These are phyloP conservation scores for Cenchrus fungigraminus DNA, from an alignment of 176 grass and related monocot species.

Conservation along the genomic window DNA sequence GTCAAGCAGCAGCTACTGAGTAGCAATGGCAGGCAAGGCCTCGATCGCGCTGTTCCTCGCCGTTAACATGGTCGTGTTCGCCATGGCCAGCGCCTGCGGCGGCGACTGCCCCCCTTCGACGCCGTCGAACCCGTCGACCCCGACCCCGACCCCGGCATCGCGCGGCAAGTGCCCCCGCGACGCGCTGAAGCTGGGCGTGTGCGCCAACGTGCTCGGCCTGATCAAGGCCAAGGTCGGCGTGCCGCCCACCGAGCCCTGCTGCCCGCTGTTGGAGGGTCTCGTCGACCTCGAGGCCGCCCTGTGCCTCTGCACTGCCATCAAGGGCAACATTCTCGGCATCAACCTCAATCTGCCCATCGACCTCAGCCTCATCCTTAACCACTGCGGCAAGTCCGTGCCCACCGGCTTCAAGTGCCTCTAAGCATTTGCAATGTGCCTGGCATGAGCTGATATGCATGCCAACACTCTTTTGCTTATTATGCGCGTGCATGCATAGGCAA, in stretches of 20 bases:
- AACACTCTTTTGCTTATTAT: background rate
- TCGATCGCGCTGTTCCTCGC: slow-evolving; percentile 38
- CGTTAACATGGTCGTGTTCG: slow-evolving; percentile 43
- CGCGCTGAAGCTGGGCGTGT: slow-evolving; percentile 55
- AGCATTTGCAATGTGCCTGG: background rate
- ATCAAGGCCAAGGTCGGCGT: slow-evolving; percentile 44
- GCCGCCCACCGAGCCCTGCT: slow-evolving; percentile 61
- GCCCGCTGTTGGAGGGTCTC: slow-evolving; percentile 74
- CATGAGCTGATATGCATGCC: background rate
- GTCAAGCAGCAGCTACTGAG: too few species aligned
- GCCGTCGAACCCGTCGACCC: background rate
- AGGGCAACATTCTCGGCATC: slow-evolving; percentile 51
- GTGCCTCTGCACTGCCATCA: slow-evolving; percentile 90
- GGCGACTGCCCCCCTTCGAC: slow-evolving; percentile 8
- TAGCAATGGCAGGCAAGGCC: slow-evolving; percentile 50
- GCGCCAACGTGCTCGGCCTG: slow-evolving; percentile 42
- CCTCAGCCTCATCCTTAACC: slow-evolving; percentile 61
- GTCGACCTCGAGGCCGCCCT: slow-evolving; percentile 85
- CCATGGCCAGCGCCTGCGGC: slow-evolving; percentile 25
- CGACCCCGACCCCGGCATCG: background rate
- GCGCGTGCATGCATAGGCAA: background rate
- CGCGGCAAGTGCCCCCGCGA: slow-evolving; percentile 49
- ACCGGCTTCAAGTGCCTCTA: slow-evolving; percentile 37
- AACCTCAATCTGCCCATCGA: slow-evolving; percentile 52
- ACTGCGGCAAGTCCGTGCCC: slow-evolving; percentile 47